Base-by-base conservation (phyloP, 208 protist species). In the Leishmania aethiopica region DNA sequence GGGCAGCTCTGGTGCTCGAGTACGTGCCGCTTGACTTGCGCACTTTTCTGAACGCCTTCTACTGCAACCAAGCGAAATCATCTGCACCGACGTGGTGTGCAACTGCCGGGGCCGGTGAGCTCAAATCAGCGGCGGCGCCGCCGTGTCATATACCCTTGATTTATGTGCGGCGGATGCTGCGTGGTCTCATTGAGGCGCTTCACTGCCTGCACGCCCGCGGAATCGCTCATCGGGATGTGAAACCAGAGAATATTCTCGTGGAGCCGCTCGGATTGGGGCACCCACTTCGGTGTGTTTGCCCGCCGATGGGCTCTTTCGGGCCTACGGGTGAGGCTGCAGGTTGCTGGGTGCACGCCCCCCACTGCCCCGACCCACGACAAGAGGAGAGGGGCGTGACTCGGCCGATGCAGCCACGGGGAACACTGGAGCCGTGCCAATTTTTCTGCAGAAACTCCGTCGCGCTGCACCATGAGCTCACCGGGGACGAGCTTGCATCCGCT, bases 181-280 rank as follows among this genome's bases (percentile, higher is more conserved):
- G 76, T 22, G 86, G 86, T 5, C 74, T 89, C 49, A 40, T 89
- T 22, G 82, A 83, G 77, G 86, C 86, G n/a, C 85, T 97, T 25
- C 70, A 78, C 53, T 72, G 53, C 35, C 82, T 97, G 37, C 94
- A 97, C 80, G 74, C 81, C 13, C 79, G 84, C 35, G 88, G 91
- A 75, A 83, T 97, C 57, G 90, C 88, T 0, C 94, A 97, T 69
- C 87, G 92, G 45, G 94, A 86, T 42, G 78, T 86, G 40, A 86
- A 86, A n/a, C 82, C 82, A 8, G 82, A 86, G 53, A 86, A 97
- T 83, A 84, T 97, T 60, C 84, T 97, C 22, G 69, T 97, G 8
- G 89, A 93, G 64, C 86, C 86, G 62, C 77, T 89, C 1, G 86
- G 86, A 2, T 80, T 87, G 40, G 79, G 70, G 5, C 72, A 74